A percentile compares a stretch with the other conserved stretches of the same genome.
phyloP scores from a whole-genome alignment of 495 filamentous ascomycete genomes.

The Talaromyces adpressus region DNA sequence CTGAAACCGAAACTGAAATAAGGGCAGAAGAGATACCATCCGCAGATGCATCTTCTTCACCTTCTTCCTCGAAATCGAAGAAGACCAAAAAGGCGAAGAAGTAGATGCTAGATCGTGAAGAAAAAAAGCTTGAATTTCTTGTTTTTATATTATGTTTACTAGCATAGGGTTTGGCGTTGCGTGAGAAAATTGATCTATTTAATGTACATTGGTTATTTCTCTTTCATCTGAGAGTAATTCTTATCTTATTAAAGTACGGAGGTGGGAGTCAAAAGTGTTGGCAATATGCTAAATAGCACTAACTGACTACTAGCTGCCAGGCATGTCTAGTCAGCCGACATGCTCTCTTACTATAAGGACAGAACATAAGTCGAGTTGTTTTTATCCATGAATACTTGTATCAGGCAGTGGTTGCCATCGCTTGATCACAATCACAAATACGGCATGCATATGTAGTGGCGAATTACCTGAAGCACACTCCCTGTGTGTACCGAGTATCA shows the following conservation, averaged over 20 bases:
- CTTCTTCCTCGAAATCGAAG: constrained; percentile 6
- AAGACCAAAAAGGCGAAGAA: constrained; percentile 31
- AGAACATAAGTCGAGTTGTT: no score
- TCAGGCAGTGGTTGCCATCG: no score
- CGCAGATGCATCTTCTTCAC: background rate
- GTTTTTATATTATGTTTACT: background rate
- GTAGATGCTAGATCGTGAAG: constrained; percentile 13
- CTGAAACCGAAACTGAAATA: background rate
- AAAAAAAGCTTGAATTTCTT: background rate
- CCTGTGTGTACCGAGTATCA: no score
- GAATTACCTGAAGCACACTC: no score
- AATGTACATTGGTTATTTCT: constrained; percentile 6
- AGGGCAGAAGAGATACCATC: background rate
- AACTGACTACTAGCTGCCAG: no score
- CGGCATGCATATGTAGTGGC: no score
- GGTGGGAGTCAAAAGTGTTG: no score
- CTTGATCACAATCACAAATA: no score
- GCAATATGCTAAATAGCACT: no score
- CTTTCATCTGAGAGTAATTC: background rate
- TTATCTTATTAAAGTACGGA: background rate
- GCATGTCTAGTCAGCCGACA: no score
- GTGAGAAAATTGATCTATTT: constrained; percentile 7
- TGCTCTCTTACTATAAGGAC: no score
- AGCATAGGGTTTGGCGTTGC: background rate
- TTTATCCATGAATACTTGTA: no score